A percentile compares a stretch with the other conserved stretches of the same genome.
Evolutionary conservation across 1,284 basidiomycete genomes (phyloP).

Genomic region (Cystobasidium sp.): DNA sequence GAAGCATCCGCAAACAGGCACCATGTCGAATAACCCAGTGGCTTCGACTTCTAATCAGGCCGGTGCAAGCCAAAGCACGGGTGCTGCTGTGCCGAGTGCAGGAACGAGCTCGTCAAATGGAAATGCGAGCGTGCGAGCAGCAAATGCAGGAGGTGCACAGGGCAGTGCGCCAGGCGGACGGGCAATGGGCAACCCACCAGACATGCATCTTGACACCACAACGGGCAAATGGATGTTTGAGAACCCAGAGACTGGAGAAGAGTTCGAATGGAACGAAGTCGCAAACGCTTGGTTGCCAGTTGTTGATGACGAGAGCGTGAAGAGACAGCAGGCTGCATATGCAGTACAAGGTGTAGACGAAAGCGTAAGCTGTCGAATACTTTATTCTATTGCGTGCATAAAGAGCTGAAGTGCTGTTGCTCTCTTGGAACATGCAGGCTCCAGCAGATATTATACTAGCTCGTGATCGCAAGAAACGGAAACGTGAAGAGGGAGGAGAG

Average conservation of each 20-base stretch:
- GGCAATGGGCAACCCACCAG: slow-evolving; percentile 40
- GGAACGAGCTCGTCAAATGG: neutral
- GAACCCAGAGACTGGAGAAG: slow-evolving; percentile 75
- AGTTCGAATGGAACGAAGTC: slow-evolving; percentile 80
- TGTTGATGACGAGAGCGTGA: slow-evolving; percentile 81
- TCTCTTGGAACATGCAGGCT: slow-evolving; percentile 61
- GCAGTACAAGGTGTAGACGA: slow-evolving; percentile 88
- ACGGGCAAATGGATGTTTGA: slow-evolving; percentile 84
- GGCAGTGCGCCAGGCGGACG: neutral
- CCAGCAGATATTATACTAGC: slow-evolving; percentile 80
- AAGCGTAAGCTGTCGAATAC: slow-evolving; percentile 65
- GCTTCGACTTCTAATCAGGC: slow-evolving; percentile 1
- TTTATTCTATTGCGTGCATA: slow-evolving; percentile 3
- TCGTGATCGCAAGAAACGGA: slow-evolving; percentile 63
- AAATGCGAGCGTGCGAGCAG: neutral
- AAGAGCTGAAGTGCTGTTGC: neutral
- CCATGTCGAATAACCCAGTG: neutral
- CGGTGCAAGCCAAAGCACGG: neutral
- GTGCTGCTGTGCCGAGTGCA: neutral
- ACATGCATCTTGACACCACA: slow-evolving; percentile 71
- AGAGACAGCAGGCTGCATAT: slow-evolving; percentile 89
- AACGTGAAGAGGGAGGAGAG: slow-evolving; percentile 30
- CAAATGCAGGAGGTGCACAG: neutral
- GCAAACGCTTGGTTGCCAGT: slow-evolving; percentile 80
- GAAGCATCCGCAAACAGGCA: no score